Evolutionary conservation across 495 filamentous ascomycete species (phyloP).

Genomic region (Xylaria palmicola): DNA sequence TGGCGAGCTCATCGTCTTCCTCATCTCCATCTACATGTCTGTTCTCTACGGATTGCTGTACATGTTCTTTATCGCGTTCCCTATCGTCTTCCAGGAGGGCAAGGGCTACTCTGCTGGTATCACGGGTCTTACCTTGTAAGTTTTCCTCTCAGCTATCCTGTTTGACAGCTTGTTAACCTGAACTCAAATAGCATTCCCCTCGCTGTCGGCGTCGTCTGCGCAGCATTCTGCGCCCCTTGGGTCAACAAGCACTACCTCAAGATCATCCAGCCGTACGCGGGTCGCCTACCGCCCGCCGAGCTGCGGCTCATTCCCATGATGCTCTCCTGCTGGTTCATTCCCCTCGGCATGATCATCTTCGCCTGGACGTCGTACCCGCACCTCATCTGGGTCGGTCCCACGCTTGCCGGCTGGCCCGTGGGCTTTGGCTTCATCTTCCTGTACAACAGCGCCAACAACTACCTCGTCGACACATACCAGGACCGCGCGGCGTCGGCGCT

Average conservation of each 20-base stretch:
- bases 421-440: constrained; percentile 86
- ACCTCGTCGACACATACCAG: constrained; percentile 78
- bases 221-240: constrained; percentile 63
- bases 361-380: constrained; percentile 73
- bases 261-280: constrained; percentile 55
- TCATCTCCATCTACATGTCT: constrained; percentile 75
- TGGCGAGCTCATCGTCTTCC: constrained; percentile 73
- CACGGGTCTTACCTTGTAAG: constrained; percentile 74
- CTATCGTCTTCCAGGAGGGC: constrained; percentile 73
- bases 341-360: constrained; percentile 78
- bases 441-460: constrained; percentile 82
- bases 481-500: constrained; percentile 82
- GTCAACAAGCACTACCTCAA: constrained; percentile 78
- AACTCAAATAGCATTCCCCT: constrained; percentile 25
- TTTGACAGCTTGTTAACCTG: constrained; percentile 1
- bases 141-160: neutral
- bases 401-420: constrained; percentile 70
- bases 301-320: constrained; percentile 81
- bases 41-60: constrained; percentile 76
- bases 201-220: constrained; percentile 50
- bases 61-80: constrained; percentile 82
- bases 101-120: constrained; percentile 70
- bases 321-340: constrained; percentile 76
- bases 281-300: constrained; percentile 68
- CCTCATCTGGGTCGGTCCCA: constrained; percentile 68